Evolutionary conservation across 768 basidiomycete genomes (phyloP).

Genomic region (Leucocoprinus leucothites): DNA sequence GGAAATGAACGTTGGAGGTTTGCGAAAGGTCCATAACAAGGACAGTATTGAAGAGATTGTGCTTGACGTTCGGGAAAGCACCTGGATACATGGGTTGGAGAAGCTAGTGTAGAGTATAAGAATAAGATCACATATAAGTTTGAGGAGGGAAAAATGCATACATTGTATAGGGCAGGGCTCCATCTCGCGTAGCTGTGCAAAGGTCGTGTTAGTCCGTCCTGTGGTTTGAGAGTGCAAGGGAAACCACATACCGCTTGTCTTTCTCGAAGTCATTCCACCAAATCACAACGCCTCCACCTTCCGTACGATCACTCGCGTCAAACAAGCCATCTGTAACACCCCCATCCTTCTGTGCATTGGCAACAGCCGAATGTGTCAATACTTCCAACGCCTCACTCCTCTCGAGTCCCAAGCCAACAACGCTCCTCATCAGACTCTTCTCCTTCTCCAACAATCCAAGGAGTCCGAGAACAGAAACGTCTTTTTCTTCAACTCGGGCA

Average conservation of each 20-base stretch:
- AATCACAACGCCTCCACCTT: conserved; percentile 69
- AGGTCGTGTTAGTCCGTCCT: neutral
- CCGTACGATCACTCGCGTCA: conserved; percentile 84
- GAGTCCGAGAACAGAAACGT: conserved; percentile 71
- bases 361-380: conserved; percentile 62
- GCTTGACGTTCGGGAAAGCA: conserved; percentile 66
- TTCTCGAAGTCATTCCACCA: conserved; percentile 94
- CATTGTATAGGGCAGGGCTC: conserved; percentile 47
- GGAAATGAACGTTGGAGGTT: conserved; percentile 52
- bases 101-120: conserved; percentile 40
- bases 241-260: conserved; percentile 57
- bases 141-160: conserved; percentile 24
- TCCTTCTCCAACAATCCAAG: conserved; percentile 75
- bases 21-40: conserved; percentile 79
- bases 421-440: conserved; percentile 51
- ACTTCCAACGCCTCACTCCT: conserved; percentile 68
- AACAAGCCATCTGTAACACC: conserved; percentile 70
- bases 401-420: conserved; percentile 61
- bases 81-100: conserved; percentile 80
- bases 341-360: conserved; percentile 43
- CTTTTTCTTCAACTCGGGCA: conserved; percentile 49
- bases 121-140: neutral
- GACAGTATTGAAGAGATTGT: conserved; percentile 83
- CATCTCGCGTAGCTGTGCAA: conserved; percentile 48
- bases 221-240: neutral